phyloP scores from a whole-genome alignment of 257 asterid genomes.

The Solanum sitiens region DNA sequence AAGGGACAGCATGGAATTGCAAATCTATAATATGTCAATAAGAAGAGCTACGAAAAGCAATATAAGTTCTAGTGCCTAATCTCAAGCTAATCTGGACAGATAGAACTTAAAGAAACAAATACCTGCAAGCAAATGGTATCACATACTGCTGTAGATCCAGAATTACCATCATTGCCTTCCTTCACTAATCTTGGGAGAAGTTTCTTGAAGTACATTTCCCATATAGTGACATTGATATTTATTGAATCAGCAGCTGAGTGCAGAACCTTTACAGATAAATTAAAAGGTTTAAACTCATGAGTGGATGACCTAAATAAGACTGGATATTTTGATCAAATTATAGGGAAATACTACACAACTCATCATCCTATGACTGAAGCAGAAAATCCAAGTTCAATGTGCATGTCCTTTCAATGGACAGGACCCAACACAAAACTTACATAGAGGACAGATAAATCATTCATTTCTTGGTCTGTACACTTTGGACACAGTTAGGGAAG shows the following conservation, averaged over 20 bases:
- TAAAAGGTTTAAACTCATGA: not conserved
- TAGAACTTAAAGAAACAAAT: not conserved
- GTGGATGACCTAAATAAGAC: not conserved
- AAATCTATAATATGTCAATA: not conserved
- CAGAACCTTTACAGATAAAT: conserved; percentile 45
- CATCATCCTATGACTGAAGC: not conserved
- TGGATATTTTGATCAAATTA: not conserved
- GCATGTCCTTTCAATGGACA: not conserved
- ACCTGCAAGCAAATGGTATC: conserved; percentile 98
- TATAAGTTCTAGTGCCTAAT: not conserved
- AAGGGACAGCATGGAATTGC: not conserved
- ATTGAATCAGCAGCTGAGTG: conserved; percentile 65
- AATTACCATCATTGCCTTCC: conserved; percentile 78
- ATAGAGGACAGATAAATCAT: not conserved
- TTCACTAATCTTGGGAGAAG: conserved; percentile 73
- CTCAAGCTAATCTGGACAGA: not conserved
- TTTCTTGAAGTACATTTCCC: conserved; percentile 77
- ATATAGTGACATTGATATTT: conserved; percentile 63
- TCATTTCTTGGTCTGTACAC: not conserved
- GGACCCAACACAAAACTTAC: not conserved
- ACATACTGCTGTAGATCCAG: conserved; percentile 75
- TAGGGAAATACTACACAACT: not conserved
- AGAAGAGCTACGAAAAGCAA: not conserved
- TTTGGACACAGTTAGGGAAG: not conserved
- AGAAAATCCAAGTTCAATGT: not conserved